phyloP scores from a whole-genome alignment of 257 asterid genomes.

The Haberlea rhodopensis region DNA sequence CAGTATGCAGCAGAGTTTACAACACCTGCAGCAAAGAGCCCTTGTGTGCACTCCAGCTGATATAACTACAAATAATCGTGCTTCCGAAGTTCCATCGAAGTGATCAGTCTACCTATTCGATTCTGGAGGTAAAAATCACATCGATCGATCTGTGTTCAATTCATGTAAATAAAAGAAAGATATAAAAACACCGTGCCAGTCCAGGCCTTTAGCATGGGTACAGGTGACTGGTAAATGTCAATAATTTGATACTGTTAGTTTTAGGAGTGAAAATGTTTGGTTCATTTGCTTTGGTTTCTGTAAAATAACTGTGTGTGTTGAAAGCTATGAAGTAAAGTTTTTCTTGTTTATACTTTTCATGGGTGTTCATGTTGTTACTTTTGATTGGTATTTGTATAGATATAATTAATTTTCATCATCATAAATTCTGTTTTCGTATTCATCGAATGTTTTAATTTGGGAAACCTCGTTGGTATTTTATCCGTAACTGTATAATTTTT shows the following conservation, averaged over 20 bases:
- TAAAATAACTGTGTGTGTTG: constrained; percentile 22
- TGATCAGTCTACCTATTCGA: constrained; percentile 31
- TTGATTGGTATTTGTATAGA: too few species aligned
- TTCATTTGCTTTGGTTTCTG: constrained; percentile 20
- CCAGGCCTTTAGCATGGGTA: constrained; percentile 58
- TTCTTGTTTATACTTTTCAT: constrained; percentile 8
- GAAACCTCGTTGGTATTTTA: too few species aligned
- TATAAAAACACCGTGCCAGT: constrained; percentile 47
- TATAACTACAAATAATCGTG: constrained; percentile 42
- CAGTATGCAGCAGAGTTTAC: constrained; percentile 93
- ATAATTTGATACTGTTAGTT: constrained; percentile 35
- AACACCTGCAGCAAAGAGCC: constrained; percentile 71
- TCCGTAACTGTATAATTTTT: too few species aligned
- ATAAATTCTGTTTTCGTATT: too few species aligned
- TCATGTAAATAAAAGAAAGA: constrained; percentile 1
- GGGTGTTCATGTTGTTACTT: neutral
- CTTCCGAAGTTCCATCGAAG: constrained; percentile 61
- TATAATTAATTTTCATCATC: too few species aligned
- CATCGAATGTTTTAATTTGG: too few species aligned
- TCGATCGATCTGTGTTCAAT: too few species aligned
- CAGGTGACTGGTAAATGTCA: constrained; percentile 66
- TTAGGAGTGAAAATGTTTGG: constrained; percentile 19
- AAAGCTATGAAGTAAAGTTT: constrained; percentile 18
- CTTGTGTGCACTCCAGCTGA: constrained; percentile 67
- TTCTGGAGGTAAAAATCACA: too few species aligned